Conservation (phyloP, 768 basidiomycete species). For the Hygrophorus pudorinus region DNA sequence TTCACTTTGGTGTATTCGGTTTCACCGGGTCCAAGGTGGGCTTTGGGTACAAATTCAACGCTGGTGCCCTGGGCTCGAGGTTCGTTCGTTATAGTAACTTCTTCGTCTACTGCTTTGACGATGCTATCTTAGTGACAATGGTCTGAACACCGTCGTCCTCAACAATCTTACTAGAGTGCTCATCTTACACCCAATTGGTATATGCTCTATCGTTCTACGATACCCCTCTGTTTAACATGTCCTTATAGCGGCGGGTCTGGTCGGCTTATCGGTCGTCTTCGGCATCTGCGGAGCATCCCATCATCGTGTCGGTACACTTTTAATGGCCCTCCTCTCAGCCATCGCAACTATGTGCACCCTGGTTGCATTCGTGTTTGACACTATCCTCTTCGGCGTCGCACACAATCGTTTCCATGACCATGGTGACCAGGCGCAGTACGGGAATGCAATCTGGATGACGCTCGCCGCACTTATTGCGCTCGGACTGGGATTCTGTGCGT, state of each 20-base stretch:
- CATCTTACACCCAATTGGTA: constrained; percentile 75
- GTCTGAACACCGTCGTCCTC: constrained; percentile 42
- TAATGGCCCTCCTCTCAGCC: constrained; percentile 63
- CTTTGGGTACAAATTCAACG: constrained; percentile 50
- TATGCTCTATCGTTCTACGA: constrained; percentile 12
- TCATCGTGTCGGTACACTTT: constrained; percentile 60
- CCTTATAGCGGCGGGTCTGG: constrained; percentile 45
- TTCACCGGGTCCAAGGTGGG: constrained; percentile 44
- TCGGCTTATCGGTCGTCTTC: constrained; percentile 56
- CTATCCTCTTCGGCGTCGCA: constrained; percentile 69
- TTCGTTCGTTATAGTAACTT: constrained; percentile 19
- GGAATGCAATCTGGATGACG: constrained; percentile 78
- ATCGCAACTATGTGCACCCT: constrained; percentile 61
- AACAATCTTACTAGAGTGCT: constrained; percentile 65
- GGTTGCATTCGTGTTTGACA: constrained; percentile 66
- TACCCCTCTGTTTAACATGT: constrained; percentile 1
- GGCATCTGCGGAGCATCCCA: constrained; percentile 59
- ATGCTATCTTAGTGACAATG: constrained; percentile 23
- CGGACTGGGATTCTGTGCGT: constrained; percentile 54
- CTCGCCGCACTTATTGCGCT: constrained; percentile 65
- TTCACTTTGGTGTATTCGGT: constrained; percentile 71
- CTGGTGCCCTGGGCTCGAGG: constrained; percentile 25
- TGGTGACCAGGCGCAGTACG: constrained; percentile 45
- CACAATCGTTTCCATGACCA: constrained; percentile 44
- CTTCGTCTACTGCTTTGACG: background rate